phyloP scores from a whole-genome alignment of 306 rosid genomes.

The Canavalia ensiformis region DNA sequence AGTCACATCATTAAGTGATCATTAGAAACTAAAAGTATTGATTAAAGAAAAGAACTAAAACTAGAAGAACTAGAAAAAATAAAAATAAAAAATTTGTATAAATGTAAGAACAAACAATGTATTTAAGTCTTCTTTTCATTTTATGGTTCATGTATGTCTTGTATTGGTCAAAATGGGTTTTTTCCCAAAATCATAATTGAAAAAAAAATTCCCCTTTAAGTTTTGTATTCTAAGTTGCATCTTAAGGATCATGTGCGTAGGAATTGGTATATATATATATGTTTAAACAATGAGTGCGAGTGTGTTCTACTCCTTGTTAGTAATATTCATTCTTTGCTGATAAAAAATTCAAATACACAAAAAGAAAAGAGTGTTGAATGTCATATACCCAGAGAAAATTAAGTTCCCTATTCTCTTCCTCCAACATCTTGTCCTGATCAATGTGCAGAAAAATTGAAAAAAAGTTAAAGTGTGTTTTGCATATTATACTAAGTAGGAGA shows the following conservation, averaged over 20 bases:
- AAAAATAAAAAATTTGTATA: no score
- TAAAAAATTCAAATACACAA: no score
- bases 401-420: conserved; percentile 68
- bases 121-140: not conserved
- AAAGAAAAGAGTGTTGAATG: no score
- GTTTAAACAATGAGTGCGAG: not conserved
- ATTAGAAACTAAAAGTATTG: no score
- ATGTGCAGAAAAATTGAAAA: not conserved
- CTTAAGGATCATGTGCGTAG: not conserved
- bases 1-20: no score
- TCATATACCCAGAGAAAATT: conserved; percentile 60
- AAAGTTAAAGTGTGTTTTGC: conserved; percentile 4
- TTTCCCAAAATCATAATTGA: not conserved
- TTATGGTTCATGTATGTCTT: not conserved
- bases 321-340: no score
- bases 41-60: no score
- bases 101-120: no score
- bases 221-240: not conserved
- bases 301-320: no score
- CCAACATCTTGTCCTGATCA: conserved; percentile 60
- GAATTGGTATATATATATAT: not conserved
- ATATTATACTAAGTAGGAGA: not conserved
- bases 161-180: not conserved
- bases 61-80: no score
- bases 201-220: not conserved